A percentile compares a stretch with the other conserved stretches of the same genome.
These are phyloP conservation scores for Carpinus fangiana DNA, from an alignment of 306 rosid genomes.

Conservation along the genomic window DNA sequence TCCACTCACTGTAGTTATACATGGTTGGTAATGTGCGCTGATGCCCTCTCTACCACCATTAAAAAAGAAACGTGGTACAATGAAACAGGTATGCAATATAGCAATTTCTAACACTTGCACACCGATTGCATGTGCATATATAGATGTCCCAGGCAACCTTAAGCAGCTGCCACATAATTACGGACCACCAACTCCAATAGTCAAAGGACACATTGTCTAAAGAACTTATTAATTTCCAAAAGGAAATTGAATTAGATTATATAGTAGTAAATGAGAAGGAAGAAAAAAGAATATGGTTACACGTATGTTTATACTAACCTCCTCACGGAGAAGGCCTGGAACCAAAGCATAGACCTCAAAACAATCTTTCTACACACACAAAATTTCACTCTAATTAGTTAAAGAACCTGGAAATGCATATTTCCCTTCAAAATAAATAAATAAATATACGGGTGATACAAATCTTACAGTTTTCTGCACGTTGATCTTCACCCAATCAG, in stretches of 20 bases:
- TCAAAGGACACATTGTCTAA: background rate
- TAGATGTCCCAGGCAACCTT: background rate
- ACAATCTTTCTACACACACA: slow-evolving; percentile 82
- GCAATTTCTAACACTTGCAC: background rate
- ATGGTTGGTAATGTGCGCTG: background rate
- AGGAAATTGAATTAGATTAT: background rate
- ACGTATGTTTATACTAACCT: slow-evolving; percentile 48
- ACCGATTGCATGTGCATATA: background rate
- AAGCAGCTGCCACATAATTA: slow-evolving; percentile 5
- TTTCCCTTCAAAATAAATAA: slow-evolving; percentile 1
- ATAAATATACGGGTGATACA: slow-evolving; percentile 16
- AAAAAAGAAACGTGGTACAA: background rate
- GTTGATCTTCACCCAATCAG: slow-evolving; percentile 97
- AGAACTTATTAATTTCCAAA: background rate
- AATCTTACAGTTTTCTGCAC: slow-evolving; percentile 90
- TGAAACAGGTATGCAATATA: background rate
- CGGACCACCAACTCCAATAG: background rate
- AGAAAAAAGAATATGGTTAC: slow-evolving; percentile 10
- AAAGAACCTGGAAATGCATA: background rate
- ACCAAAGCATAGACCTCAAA: slow-evolving; percentile 95
- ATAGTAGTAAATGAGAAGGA: slow-evolving; percentile 12
- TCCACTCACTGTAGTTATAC: background rate
- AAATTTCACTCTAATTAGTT: slow-evolving; percentile 21
- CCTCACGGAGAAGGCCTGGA: slow-evolving; percentile 98
- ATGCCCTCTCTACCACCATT: background rate